Evolutionary conservation across 2,329 filamentous ascomycete genomes (phyloP).

Genomic region (Graphilbum fragrans): DNA sequence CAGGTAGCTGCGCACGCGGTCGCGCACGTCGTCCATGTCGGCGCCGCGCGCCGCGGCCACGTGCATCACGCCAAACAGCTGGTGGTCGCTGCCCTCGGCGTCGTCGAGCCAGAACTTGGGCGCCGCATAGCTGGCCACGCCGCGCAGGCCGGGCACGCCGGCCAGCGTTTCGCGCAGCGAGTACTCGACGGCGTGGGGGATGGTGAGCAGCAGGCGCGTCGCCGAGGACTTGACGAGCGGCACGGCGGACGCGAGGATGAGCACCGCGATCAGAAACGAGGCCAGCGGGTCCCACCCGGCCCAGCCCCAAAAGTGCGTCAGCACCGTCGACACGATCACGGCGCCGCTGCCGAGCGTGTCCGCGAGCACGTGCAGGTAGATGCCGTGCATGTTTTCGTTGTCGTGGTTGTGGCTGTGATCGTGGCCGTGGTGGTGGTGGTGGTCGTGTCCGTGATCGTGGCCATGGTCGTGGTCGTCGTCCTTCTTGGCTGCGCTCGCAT

Average conservation of each 20-base stretch:
- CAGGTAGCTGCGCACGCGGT: slow-evolving; percentile 63
- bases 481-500: slow-evolving; percentile 10
- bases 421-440: slow-evolving; percentile 16
- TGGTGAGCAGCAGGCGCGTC: slow-evolving; percentile 67
- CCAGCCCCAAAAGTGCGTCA: slow-evolving; percentile 84
- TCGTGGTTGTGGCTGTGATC: slow-evolving; percentile 46
- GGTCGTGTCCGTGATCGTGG: slow-evolving; percentile 14
- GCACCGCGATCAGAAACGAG: slow-evolving; percentile 81
- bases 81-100: slow-evolving; percentile 67
- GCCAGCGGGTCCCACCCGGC: slow-evolving; percentile 89
- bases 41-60: slow-evolving; percentile 61
- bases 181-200: slow-evolving; percentile 80
- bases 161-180: slow-evolving; percentile 74
- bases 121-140: slow-evolving; percentile 74
- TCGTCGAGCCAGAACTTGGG: slow-evolving; percentile 93
- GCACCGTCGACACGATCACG: slow-evolving; percentile 79
- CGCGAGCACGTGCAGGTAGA: slow-evolving; percentile 89
- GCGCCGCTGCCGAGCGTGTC: slow-evolving; percentile 91
- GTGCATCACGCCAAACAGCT: slow-evolving; percentile 74
- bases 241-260: slow-evolving; percentile 87
- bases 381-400: slow-evolving; percentile 96
- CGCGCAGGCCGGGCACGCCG: slow-evolving; percentile 68
- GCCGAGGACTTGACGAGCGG: slow-evolving; percentile 80
- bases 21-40: slow-evolving; percentile 71
- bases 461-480: slow-evolving; percentile 14